Percentiles rank a stretch among this genome's conserved stretches.
Conservation (phyloP, 1,284 basidiomycete genomes). For the Athelia sp. region DNA sequence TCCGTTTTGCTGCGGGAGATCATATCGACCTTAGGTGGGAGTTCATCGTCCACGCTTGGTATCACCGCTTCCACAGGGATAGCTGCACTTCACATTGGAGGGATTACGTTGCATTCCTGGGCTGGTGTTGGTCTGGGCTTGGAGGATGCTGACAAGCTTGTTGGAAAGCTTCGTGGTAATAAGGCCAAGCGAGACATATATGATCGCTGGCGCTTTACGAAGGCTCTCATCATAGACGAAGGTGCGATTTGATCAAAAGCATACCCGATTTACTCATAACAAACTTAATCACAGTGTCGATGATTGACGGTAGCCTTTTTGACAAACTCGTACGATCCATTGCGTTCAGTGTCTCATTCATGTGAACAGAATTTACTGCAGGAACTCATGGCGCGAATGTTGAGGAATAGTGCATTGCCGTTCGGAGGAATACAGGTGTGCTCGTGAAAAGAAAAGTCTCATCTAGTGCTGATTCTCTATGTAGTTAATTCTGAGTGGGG, state of each 20-base stretch:
- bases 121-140: conserved; percentile 84
- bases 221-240: conserved; percentile 93
- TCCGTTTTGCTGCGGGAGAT: conserved; percentile 92
- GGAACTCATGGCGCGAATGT: conserved; percentile 48
- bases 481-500: conserved; percentile 84
- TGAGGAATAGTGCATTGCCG: conserved; percentile 63
- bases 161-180: conserved; percentile 54
- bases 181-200: conserved; percentile 66
- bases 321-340: conserved; percentile 63
- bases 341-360: conserved; percentile 11
- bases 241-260: conserved; percentile 38
- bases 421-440: conserved; percentile 94
- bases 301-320: conserved; percentile 93
- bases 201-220: conserved; percentile 68
- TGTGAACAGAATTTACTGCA: conserved; percentile 12
- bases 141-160: conserved; percentile 61
- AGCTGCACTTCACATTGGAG: conserved; percentile 92
- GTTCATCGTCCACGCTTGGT: conserved; percentile 57
- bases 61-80: conserved; percentile 89
- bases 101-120: conserved; percentile 91
- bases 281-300: conserved; percentile 66
- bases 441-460: conserved; percentile 2
- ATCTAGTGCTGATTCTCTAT: conserved; percentile 4
- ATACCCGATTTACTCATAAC: conserved; percentile 1
- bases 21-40: conserved; percentile 60